Base-by-base conservation (phyloP, 2,329 filamentous ascomycete species). In the Fusarium mexicanum region DNA sequence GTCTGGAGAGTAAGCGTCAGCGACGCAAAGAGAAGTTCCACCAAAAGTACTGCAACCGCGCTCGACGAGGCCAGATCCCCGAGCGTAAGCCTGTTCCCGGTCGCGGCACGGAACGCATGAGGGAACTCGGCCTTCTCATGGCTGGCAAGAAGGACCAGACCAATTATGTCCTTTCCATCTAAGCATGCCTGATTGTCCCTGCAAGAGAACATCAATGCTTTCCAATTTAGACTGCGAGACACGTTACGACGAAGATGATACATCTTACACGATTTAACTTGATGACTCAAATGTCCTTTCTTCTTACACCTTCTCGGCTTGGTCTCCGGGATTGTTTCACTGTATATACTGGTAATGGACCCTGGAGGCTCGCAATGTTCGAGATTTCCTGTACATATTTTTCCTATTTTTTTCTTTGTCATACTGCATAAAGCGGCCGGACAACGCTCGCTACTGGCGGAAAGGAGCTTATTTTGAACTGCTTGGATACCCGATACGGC, bases 11-110 rank as follows among this genome's bases (percentile, higher is more conserved):
- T 83, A 98, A 98, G 86, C 92, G 95, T 33, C 94, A 96, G 85
- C 92, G 96, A 74, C 93, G 96, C 77, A 95, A 93, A 84, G 95
- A 98, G 83, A 98, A 98, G 83, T 93, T 95, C 79, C 92, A 94
- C 81, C 92, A 95, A 78, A 96, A 97, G 82, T 93, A 96, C 80
- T 97, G 94, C 85, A 92, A 94, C 80, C 94, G 94, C 78, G 92
- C 92, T 65, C 91, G 91, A 73, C 95, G 94, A 79, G 89, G 89
- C 18, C 87, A 90, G 76, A 86, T 89, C 29, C 84, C 85, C 8
- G 88, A 89, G 76, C 90, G 92, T 76, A 91, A 90, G 77, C 91
- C 93, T 61, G 88, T 91, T 78, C 94, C 94, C 44, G 96, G 96
- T 63, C 93, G 94, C 81, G 96, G 96, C 64, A 94, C 94, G 41